These are phyloP conservation scores for Tylopilus subfusipes DNA, from an alignment of 768 basidiomycete genomes.

Conservation along the genomic window DNA sequence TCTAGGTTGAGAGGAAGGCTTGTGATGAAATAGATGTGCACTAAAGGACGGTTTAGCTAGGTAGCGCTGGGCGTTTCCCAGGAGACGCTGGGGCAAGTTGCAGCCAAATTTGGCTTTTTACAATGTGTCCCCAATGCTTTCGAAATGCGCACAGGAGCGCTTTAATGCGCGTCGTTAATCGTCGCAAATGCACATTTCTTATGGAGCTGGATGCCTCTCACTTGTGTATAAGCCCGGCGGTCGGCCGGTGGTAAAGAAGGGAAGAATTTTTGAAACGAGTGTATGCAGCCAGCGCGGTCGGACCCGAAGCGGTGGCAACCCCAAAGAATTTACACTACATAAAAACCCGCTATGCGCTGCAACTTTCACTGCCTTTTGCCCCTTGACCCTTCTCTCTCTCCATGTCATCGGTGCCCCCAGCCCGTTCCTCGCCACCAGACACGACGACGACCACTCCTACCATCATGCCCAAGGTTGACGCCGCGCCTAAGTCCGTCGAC, in stretches of 20 bases:
- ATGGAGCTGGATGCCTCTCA: neutral
- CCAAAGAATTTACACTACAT: slow-evolving; percentile 34
- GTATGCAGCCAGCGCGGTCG: neutral
- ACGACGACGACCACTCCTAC: slow-evolving; percentile 10
- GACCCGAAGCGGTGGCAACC: slow-evolving; percentile 25
- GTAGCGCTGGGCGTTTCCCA: too few relatives aligned
- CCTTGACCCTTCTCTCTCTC: slow-evolving; percentile 21
- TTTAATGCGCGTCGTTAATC: neutral
- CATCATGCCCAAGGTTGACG: slow-evolving; percentile 5
- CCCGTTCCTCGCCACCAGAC: slow-evolving; percentile 14
- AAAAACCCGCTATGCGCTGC: slow-evolving; percentile 15
- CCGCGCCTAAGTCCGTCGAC: neutral
- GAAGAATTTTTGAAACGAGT: neutral
- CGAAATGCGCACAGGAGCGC: neutral
- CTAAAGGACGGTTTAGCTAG: too few relatives aligned
- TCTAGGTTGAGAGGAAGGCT: too few relatives aligned
- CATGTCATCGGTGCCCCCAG: slow-evolving; percentile 29
- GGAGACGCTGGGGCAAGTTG: neutral
- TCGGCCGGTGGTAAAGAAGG: neutral
- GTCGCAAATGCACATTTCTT: neutral
- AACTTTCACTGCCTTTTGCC: slow-evolving; percentile 11
- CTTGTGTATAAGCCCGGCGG: neutral
- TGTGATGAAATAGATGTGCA: too few relatives aligned
- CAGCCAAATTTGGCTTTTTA: neutral
- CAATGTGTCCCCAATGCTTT: slow-evolving; percentile 21